Conservation (phyloP, 805 yeast species). For the Lipomyces sp. region DNA sequence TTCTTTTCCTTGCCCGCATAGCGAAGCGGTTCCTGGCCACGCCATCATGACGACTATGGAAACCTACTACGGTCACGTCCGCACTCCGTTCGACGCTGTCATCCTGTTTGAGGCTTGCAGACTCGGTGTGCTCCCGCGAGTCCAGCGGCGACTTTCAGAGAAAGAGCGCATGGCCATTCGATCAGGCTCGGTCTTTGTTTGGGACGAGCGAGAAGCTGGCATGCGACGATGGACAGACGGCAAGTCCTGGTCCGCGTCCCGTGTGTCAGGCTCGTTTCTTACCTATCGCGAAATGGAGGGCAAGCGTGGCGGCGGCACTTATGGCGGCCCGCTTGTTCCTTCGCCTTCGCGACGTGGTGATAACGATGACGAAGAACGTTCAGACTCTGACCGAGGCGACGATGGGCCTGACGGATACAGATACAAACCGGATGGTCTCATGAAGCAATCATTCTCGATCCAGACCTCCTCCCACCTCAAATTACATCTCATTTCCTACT, state of each 20-base stretch:
- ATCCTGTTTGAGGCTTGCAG: conserved; percentile 69
- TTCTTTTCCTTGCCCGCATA: neutral
- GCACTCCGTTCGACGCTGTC: conserved; percentile 65
- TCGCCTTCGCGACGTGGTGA: conserved; percentile 9
- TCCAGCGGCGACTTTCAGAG: conserved; percentile 61
- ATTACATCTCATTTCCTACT: conserved; percentile 66
- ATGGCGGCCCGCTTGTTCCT: conserved; percentile 29
- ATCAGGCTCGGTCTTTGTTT: conserved; percentile 67
- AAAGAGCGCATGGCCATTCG: conserved; percentile 58
- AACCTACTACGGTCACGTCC: conserved; percentile 65
- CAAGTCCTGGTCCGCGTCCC: conserved; percentile 70
- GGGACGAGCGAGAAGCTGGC: conserved; percentile 74
- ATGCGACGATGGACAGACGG: conserved; percentile 85
- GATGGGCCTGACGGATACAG: conserved; percentile 46
- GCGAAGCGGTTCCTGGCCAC: neutral
- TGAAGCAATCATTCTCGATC: conserved; percentile 68
- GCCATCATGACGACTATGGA: conserved; percentile 49
- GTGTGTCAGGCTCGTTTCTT: conserved; percentile 67
- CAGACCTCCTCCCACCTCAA: conserved; percentile 58
- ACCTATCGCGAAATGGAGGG: conserved; percentile 66
- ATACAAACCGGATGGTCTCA: conserved; percentile 58
- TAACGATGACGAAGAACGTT: conserved; percentile 18
- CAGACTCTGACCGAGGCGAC: conserved; percentile 19
- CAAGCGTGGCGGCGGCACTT: conserved; percentile 35
- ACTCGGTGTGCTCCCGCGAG: conserved; percentile 59